Conservation (phyloP, 371 early-diverging fungal genomes). For the Mucor saturninus region DNA sequence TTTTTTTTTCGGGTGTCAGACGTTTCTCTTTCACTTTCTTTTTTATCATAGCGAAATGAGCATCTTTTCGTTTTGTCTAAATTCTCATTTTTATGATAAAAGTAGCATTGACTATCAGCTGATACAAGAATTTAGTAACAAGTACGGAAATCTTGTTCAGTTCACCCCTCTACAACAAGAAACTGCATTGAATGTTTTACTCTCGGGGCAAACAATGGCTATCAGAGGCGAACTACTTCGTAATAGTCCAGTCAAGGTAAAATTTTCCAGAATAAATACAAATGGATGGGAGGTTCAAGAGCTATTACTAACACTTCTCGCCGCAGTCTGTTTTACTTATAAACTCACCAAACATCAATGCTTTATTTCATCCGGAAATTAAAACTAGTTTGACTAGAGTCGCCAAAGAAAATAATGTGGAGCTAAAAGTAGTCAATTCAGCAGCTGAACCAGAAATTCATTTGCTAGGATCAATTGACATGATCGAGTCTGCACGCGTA, state of each 20-base stretch:
- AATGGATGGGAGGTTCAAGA: too few species aligned
- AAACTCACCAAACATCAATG: constrained; percentile 17
- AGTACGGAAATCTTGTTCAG: constrained; percentile 1
- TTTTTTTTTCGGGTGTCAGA: too few species aligned
- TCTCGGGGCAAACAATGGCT: constrained; percentile 6
- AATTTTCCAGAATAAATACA: not conserved
- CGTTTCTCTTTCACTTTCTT: not conserved
- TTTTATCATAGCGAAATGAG: not conserved
- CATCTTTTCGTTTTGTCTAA: constrained; percentile 4
- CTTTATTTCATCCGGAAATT: constrained; percentile 26
- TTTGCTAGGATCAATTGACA: constrained; percentile 34
- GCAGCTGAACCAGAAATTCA: constrained; percentile 20
- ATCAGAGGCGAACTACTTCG: constrained; percentile 8
- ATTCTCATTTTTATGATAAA: constrained; percentile 1
- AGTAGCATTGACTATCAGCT: not conserved
- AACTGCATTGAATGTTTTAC: constrained; percentile 10
- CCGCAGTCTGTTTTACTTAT: constrained; percentile 14
- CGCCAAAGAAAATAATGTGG: constrained; percentile 3
- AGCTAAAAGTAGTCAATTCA: constrained; percentile 14
- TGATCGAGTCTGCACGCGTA: constrained; percentile 36
- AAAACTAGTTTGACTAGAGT: constrained; percentile 13
- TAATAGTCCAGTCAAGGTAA: constrained; percentile 20
- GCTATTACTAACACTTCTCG: not conserved
- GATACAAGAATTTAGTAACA: not conserved
- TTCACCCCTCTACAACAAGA: constrained; percentile 14